Conservation (phyloP, 2,329 filamentous ascomycete genomes). For the Arthrobotrys conoides region DNA sequence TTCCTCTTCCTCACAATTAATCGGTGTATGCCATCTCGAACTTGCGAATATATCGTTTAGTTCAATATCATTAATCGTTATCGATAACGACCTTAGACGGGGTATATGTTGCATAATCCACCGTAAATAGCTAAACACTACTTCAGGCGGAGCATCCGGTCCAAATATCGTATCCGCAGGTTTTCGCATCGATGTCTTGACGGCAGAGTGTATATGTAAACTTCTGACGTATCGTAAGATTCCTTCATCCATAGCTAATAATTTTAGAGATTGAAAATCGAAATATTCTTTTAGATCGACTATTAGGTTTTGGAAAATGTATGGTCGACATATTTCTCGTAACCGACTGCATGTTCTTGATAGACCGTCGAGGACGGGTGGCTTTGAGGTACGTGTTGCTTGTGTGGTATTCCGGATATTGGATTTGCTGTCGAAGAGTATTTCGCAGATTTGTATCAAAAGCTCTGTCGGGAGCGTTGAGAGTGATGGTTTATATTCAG, state of each 20-base stretch:
- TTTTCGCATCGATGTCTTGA: neutral
- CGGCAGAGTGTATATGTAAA: conserved; percentile 1
- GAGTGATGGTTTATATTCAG: conserved; percentile 9
- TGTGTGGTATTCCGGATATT: conserved; percentile 9
- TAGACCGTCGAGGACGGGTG: conserved; percentile 2
- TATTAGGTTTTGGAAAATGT: conserved; percentile 11
- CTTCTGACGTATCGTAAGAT: neutral
- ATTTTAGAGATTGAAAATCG: neutral
- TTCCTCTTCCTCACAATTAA: neutral
- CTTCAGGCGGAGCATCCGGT: neutral
- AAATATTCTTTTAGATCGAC: conserved; percentile 8
- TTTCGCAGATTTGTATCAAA: conserved; percentile 28
- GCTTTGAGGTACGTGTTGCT: conserved; percentile 1
- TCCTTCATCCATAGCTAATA: neutral
- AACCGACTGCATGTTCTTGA: conserved; percentile 18
- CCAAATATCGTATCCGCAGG: conserved; percentile 17
- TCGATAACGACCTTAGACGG: neutral
- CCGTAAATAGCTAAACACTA: neutral
- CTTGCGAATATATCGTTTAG: conserved; percentile 17
- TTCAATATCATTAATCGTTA: conserved; percentile 10
- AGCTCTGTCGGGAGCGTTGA: conserved; percentile 16
- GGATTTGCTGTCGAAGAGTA: neutral
- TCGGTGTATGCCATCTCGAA: neutral
- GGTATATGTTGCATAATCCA: conserved; percentile 13
- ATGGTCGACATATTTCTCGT: conserved; percentile 21